Base-by-base conservation (phyloP, 441 rosid species). In the Bocquillonia castaneifolia region DNA sequence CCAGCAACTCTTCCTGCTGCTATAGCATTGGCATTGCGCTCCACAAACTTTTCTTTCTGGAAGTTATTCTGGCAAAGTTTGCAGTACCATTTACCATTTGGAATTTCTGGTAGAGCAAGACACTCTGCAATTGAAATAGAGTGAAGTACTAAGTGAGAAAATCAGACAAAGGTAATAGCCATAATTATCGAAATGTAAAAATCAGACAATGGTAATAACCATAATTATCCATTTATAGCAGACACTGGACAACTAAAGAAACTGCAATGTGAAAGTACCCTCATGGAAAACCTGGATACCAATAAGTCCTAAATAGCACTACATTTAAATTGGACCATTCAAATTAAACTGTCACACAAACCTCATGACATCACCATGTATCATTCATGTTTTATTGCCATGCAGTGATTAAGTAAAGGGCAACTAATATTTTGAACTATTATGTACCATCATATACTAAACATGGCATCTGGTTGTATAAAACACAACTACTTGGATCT, bases 1-100 rank as follows among this genome's bases (percentile, higher is more conserved):
- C 97, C 98, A 2, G 82, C 82, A 82, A 91, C 84, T 74, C 95
- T 88, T 48, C 97, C 96, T 64, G 96, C 98, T 20, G 97, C 97
- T 69, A 86, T 66, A 39, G 98, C 96, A 79, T 93, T 89, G 64
- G 75, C 85, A 77, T 86, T 91, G 63, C 57, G 78, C 79, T 86
- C 90, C 75, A 86, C 91, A 69, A 80, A 81, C 71, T 79, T 91
- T 76, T 89, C 97, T 70, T 76, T 85, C 69, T 84, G 81, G 59
- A 82, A 77, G 69, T 62, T 77, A 75, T 80, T 84, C 74, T 69
- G 71, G 77, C 98, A 93, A 80, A 79, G 77, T 77, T 78, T 86
- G 81, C 97, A 93, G 76, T 82, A 84, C 97, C 97, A 89, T 71
- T 81, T 82, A 61, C 89, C 96, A 26, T 54, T 72, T 0, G 97